Percentiles rank a stretch among this genome's conserved stretches.
These are phyloP conservation scores for Myriosclerotinia scirpicola DNA, from an alignment of 2,329 filamentous ascomycete genomes.

Conservation along the genomic window DNA sequence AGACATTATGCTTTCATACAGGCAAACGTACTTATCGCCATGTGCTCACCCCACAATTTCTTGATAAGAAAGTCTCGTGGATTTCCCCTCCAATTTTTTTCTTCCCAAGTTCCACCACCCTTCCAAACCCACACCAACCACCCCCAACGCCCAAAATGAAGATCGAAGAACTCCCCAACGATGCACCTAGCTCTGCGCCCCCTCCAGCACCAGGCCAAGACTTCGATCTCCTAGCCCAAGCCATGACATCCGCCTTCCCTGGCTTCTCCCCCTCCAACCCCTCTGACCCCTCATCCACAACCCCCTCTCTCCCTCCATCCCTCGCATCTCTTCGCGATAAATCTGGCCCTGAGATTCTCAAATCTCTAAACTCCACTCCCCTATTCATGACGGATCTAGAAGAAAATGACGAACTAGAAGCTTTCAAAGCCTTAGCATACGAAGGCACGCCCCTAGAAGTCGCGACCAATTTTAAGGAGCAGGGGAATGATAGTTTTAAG, in stretches of 20 bases:
- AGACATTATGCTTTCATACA: neutral
- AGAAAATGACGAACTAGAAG: conserved; percentile 81
- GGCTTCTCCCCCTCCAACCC: conserved; percentile 19
- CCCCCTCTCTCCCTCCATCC: conserved; percentile 51
- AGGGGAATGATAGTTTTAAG: conserved; percentile 86
- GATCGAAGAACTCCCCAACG: conserved; percentile 36
- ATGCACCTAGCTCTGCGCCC: conserved; percentile 26
- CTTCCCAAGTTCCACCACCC: conserved; percentile 4
- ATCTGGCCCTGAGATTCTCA: conserved; percentile 58
- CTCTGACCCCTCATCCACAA: conserved; percentile 36
- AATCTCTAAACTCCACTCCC: conserved; percentile 69
- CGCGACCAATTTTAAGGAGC: conserved; percentile 80
- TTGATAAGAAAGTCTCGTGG: conserved; percentile 16
- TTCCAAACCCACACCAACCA: neutral
- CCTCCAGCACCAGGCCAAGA: conserved; percentile 13
- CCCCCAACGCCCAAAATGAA: conserved; percentile 32
- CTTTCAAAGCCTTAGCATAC: conserved; percentile 85
- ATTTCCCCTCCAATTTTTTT: conserved; percentile 26
- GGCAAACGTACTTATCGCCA: conserved; percentile 22
- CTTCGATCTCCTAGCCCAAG: conserved; percentile 37
- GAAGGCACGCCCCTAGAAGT: conserved; percentile 88
- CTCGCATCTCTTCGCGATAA: conserved; percentile 58
- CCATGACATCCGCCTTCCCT: conserved; percentile 31
- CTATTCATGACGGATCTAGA: conserved; percentile 96
- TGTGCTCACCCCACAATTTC: conserved; percentile 13